These are phyloP conservation scores for Neocallimastix lanati DNA, from an alignment of 192 early-diverging fungal species.

Conservation along the genomic window DNA sequence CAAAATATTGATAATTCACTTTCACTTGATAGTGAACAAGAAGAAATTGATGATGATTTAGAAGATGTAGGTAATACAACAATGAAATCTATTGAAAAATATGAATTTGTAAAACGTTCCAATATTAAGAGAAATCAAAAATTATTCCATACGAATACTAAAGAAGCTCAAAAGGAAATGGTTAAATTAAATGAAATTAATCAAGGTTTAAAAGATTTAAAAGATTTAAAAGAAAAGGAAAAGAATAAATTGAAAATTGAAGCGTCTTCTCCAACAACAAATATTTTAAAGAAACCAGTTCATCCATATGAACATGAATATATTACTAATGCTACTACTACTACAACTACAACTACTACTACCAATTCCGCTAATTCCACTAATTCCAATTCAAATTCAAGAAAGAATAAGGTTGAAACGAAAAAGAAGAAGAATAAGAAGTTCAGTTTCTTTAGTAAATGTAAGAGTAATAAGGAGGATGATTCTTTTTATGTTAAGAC, in stretches of 20 bases:
- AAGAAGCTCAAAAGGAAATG: neutral
- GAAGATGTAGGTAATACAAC: neutral
- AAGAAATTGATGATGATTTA: neutral
- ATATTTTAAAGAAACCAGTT: neutral
- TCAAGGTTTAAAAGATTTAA: neutral
- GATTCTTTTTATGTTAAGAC: too few relatives aligned
- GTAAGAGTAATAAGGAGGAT: too few relatives aligned
- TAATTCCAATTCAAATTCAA: neutral
- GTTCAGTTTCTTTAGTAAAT: too few relatives aligned
- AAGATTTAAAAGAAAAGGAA: too few relatives aligned
- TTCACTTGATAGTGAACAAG: neutral
- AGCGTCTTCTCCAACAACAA: neutral
- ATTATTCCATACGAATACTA: neutral
- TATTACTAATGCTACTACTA: neutral
- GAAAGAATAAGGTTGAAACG: neutral
- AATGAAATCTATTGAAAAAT: neutral
- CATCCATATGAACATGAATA: neutral
- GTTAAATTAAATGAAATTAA: neutral
- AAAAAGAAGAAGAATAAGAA: neutral
- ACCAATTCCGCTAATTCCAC: neutral
- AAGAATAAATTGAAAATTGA: too few relatives aligned
- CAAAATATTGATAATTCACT: neutral
- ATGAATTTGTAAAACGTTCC: neutral
- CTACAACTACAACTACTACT: neutral
- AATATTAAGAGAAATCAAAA: neutral